Base-by-base conservation (phyloP, 805 yeast genomes). In the Sugiyamaella chiloensis region DNA sequence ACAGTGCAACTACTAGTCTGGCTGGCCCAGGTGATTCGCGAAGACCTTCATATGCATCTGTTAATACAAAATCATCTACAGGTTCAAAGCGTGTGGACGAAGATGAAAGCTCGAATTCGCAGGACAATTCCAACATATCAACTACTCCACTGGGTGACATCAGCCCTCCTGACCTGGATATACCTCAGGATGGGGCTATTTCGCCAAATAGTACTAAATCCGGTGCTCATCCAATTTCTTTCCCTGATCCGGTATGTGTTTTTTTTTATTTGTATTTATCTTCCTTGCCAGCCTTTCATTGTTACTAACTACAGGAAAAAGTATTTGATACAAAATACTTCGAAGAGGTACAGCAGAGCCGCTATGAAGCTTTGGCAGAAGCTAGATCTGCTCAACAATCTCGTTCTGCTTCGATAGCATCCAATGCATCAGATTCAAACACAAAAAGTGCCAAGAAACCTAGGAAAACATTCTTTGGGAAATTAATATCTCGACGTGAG, bases 401-500 rank as follows among this genome's bases (percentile, higher is more conserved):
- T 24, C 39, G 56, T 9, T 51, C 56, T 5, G 54, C 45, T 21
- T 53, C 56, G 2, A 40, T 53, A 2, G 54, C 54, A 6, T 53
- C 56, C n/a, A 30, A 46, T 5, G 30, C 44, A 4, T 42, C 53
- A 16, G 46, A 49, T 40, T 27, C 44, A 5, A 24, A 35, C 5
- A 29, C 35, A 17, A 40, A 43, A 36, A 21, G 35, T 7, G 34
- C 36, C 24, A 43, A 37, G 40, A 51, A 51, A 41, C 11, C 44
- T 4, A 24, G 44, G 17, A 20, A 41, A 20, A 45, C 55, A 6
- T 51, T 49, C 24, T 39, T 53, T 16, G 54, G 52, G 16, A 52
- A 53, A 30, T 47, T 52, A 12, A 47, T 54, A 6, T 47, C 52
- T 5, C 45, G 58, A 8, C 47, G 58, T n/a, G 58, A 54, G 34